Evolutionary conservation across 192 early-diverging fungal species (phyloP).

Genomic region (Coemansia sp.): DNA sequence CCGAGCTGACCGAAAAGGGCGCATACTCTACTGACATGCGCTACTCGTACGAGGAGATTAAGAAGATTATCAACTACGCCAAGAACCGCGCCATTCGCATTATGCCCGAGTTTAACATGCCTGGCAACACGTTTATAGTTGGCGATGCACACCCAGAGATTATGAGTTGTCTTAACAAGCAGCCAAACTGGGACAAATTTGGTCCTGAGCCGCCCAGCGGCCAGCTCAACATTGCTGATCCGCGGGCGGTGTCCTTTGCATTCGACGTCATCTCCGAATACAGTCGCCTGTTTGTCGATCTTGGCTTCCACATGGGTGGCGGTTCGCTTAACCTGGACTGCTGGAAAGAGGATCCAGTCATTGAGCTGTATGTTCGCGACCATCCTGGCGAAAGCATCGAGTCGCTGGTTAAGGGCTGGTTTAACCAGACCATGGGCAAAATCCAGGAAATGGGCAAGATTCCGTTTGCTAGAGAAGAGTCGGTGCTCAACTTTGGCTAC

Average conservation of each 20-base stretch:
- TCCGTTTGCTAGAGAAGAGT: conserved; percentile 73
- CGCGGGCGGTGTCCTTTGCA: conserved; percentile 67
- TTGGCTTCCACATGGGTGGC: conserved; percentile 70
- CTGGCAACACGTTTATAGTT: conserved; percentile 66
- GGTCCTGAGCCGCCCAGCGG: conserved; percentile 74
- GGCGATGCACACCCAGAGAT: conserved; percentile 61
- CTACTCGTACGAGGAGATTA: conserved; percentile 72
- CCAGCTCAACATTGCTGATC: conserved; percentile 71
- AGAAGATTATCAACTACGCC: conserved; percentile 71
- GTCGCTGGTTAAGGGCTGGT: conserved; percentile 35
- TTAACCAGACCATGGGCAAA: conserved; percentile 47
- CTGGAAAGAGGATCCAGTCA: conserved; percentile 58
- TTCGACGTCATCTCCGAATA: conserved; percentile 68
- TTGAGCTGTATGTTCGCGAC: conserved; percentile 49
- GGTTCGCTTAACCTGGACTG: conserved; percentile 72
- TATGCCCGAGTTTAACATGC: conserved; percentile 89
- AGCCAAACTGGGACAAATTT: conserved; percentile 64
- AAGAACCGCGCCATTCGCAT: conserved; percentile 75
- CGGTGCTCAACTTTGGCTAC: conserved; percentile 58
- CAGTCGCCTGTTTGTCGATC: conserved; percentile 66
- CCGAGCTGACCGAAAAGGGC: conserved; percentile 61
- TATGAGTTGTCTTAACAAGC: conserved; percentile 61
- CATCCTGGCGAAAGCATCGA: conserved; percentile 51
- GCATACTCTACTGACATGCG: conserved; percentile 66
- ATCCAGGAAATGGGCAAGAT: conserved; percentile 61